Conservation (phyloP, 495 filamentous ascomycete species). For the Chaetomidium leptoderma region DNA sequence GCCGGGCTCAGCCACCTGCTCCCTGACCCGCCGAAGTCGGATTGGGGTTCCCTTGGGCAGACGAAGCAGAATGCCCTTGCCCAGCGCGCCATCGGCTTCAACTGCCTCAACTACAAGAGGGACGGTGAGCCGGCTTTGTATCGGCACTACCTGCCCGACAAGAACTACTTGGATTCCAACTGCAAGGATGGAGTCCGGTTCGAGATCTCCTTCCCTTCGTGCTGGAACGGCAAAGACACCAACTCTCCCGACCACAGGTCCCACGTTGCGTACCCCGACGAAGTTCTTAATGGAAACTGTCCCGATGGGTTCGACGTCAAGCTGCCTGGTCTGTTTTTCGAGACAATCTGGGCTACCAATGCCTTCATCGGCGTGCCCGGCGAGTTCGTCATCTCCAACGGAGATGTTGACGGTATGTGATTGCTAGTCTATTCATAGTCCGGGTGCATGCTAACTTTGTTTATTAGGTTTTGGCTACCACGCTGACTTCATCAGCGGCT, state of each 20-base stretch:
- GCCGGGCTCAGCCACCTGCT: slow-evolving; percentile 40
- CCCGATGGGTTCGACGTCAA: slow-evolving; percentile 67
- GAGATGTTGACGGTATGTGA: slow-evolving; percentile 65
- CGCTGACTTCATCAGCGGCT: slow-evolving; percentile 80
- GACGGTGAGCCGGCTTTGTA: slow-evolving; percentile 64
- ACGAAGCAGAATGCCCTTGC: slow-evolving; percentile 59
- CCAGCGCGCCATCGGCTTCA: slow-evolving; percentile 88
- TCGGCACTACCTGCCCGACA: slow-evolving; percentile 76
- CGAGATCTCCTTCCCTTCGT: slow-evolving; percentile 86
- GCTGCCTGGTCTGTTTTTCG: slow-evolving; percentile 72
- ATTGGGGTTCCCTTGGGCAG: slow-evolving; percentile 56
- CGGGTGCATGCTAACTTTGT: slow-evolving; percentile 10
- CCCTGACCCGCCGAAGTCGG: slow-evolving; percentile 68
- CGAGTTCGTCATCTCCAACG: slow-evolving; percentile 75
- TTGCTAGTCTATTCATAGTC: background rate
- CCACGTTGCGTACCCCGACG: slow-evolving; percentile 72
- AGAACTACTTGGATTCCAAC: slow-evolving; percentile 68
- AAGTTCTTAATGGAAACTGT: slow-evolving; percentile 73
- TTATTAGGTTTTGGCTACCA: slow-evolving; percentile 69
- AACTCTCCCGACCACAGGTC: slow-evolving; percentile 59
- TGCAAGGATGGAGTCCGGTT: slow-evolving; percentile 73
- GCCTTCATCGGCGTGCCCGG: slow-evolving; percentile 63
- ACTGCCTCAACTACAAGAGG: slow-evolving; percentile 74
- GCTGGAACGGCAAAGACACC: slow-evolving; percentile 74
- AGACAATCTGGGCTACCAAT: slow-evolving; percentile 80